Evolutionary conservation across 2,329 filamentous ascomycete genomes (phyloP), one percentile per base, ranked within the genome.

Genomic region (Clathrospora elynae): DNA sequence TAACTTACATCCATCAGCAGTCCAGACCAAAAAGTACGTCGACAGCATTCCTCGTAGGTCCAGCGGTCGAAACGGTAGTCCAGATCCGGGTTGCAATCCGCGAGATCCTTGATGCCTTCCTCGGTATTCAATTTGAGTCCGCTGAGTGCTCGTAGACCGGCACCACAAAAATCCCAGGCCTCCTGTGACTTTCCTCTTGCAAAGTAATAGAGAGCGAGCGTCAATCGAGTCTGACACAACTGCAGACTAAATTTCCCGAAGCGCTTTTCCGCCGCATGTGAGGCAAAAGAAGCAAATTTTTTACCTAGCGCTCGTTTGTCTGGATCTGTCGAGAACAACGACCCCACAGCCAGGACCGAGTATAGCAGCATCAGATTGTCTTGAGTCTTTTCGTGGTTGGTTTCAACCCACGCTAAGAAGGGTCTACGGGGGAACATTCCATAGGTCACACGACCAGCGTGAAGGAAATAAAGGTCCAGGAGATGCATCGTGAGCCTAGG

Each of bases 11-110:
- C 87, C 65, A 87, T 78, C 55, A 88, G 71, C 54, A 85, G 87
- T 36, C 82, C 78, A 18, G 83, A 81, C 86, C 86, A 90, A 59
- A 88, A 85, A 0, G 85, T 88, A 42, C 87, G 77, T 51, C 86
- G 78, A 46, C 82, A 78, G 55, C 84, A 85, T 67, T 90, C 87
- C 16, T 79, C 77, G 53, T 84, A 79, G 19, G 79, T 81, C 35
- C 70, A 68, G 43, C 74, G 76, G 53, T 78, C 80, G 51, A 87
- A 74, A 13, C 76, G 80, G 57, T 82, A 84, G 4, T 82, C 81
- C 38, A 75, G 78, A 0, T 61, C 58, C n/a, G 68, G 59, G 10
- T 70, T 69, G 35, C 78, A 77, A 68, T 79, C 66, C 8, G 56
- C 54, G n/a, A 68, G 42, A 22, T 67, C 61, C 24, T 57, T 62